Evolutionary conservation across 2,329 filamentous ascomycete species (phyloP), one percentile per base, ranked within the genome.

Genomic region (Cordyceps tenuipes): DNA sequence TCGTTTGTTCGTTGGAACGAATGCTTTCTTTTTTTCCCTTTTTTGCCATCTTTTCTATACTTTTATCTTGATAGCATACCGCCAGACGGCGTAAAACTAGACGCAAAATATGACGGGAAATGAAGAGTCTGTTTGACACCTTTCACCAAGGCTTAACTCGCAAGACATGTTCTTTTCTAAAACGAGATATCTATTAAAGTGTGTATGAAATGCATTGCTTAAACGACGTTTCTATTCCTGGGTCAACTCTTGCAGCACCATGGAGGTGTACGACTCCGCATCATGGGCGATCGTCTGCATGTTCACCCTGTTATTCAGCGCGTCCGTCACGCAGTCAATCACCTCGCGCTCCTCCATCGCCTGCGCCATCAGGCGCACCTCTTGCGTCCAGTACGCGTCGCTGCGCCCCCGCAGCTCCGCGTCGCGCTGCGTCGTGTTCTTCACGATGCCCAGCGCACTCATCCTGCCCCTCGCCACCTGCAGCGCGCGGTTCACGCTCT

Each of bases 291-390:
- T 81, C 31, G 72, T 75, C 44, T 74, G 72, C 23, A 91, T 81
- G 68, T 90, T 80, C 62, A 90, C 80, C 58, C 85, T 80, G 63
- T 80, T 82, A 67, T 77, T 76, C 64, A 92, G 71, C 12, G 85
- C 88, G 69, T 85, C 82, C 62, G 88, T 86, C 63, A 91, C 82
- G 57, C 87, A 83, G 67, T 87, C 85, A 41, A 90, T 75, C 8
- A 92, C 89, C 63, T 89, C 87, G 63, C 84, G 80, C 63, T 93
- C 88, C 76, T 91, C 88, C 81, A 95, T 88, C 26, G 89, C 84
- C 67, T 88, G 84, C 41, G 81, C 77, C 82, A 89, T 90, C 34
- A 90, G 72, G 56, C 82, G 77, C 7, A 84, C 87, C 75, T 97
- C 90, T 49, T 87, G 86, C 10, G 79, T 76, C 93, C 93, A 97